These are phyloP conservation scores for Ministeria vibrans DNA, from an alignment of 78 protist genomes.

Conservation along the genomic window DNA sequence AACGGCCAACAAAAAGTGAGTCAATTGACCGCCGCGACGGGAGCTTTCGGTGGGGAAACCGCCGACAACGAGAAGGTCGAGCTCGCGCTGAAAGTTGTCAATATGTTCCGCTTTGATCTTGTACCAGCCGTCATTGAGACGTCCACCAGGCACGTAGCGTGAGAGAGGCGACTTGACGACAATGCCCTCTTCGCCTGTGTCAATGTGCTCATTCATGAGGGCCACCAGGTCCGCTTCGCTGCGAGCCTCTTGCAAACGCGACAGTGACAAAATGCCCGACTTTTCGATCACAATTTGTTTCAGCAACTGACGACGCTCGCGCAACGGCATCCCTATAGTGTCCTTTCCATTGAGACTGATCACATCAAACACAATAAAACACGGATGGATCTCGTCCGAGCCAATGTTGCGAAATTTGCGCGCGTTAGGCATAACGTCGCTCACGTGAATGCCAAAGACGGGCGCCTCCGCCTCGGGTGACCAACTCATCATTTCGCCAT, in stretches of 20 bases:
- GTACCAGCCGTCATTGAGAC: constrained; percentile 59
- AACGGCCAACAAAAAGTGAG: constrained; percentile 77
- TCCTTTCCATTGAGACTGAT: constrained; percentile 50
- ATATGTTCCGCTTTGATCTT: constrained; percentile 84
- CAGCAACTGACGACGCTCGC: no score
- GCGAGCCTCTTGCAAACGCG: no score
- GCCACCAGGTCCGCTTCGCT: no score
- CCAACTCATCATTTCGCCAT: constrained; percentile 3
- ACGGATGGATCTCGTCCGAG: neutral
- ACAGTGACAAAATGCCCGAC: no score
- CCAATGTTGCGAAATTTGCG: no score
- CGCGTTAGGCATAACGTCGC: no score
- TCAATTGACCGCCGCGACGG: constrained; percentile 41
- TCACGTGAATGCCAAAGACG: neutral
- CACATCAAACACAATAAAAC: constrained; percentile 65
- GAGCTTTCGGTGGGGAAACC: constrained; percentile 71
- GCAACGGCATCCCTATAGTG: constrained; percentile 19
- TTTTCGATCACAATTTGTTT: no score
- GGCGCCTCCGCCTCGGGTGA: neutral
- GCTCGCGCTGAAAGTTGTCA: constrained; percentile 57
- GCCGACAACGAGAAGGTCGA: constrained; percentile 78
- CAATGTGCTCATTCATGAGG: no score
- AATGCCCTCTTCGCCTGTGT: constrained; percentile 57
- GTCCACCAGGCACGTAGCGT: constrained; percentile 50
- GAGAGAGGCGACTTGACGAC: constrained; percentile 51